Base-by-base conservation (phyloP, 83 land plant genomes). In the Picea abies region DNA sequence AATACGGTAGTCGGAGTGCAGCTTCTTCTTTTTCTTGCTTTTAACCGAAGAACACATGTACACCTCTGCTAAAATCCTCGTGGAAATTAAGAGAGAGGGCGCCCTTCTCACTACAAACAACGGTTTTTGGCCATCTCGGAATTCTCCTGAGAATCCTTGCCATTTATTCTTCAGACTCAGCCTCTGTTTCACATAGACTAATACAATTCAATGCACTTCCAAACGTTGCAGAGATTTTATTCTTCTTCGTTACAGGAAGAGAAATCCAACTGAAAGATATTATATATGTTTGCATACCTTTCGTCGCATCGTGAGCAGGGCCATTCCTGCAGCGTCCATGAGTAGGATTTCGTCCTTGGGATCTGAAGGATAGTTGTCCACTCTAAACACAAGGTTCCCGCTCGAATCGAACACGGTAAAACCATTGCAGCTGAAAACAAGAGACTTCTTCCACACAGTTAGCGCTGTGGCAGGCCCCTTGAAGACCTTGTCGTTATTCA, bases 291-390 rank as follows among this genome's bases (percentile, higher is more conserved):
- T 26, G 0, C 10, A 70, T 78, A 85, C 87, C 87, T 85, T 82
- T 41, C 84, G 49, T 20, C 67, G 73, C 58, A 85, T 25, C 16
- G 87, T 85, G 61, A 82, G 81, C 10, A 85, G 81, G 19, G 87
- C 66, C 23, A 68, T 29, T 29, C 29, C 29, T 29, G 29, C 29
- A 29, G 29, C 29, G 29, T 29, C 29, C 29, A 29, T 29, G 29
- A 29, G 29, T 29, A 29, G 29, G 29, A 29, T 29, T 29, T 29
- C 29, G 29, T 29, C 29, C 29, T 29, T 29, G 29, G 29, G 29
- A 29, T 29, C 29, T 29, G 29, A 29, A 29, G 29, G 29, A 29
- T 29, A 29, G 29, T 29, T 29, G 29, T 29, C 29, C 29, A 29
- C 29, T 29, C 29, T 29, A 29, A 29, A 29, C 23, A 75, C 75